phyloP scores from a whole-genome alignment of 768 basidiomycete species.

The Phlegmacium glaucopus region DNA sequence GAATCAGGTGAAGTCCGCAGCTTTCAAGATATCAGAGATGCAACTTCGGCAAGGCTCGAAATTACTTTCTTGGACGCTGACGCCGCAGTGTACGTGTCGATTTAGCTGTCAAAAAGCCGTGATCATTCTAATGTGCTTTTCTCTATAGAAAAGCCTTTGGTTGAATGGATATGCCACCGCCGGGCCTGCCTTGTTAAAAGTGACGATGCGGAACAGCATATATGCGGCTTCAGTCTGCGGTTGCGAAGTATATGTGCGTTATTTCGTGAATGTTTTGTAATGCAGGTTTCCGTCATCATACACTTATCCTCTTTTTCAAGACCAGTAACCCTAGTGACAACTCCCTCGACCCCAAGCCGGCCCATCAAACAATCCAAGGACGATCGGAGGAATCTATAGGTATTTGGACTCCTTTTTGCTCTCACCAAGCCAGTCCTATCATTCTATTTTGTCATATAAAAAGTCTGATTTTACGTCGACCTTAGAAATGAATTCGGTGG shows the following conservation, averaged over 20 bases:
- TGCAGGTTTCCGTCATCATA: slow-evolving; percentile 5
- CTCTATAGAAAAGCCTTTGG: slow-evolving; percentile 57
- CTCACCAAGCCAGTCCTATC: slow-evolving; percentile 57
- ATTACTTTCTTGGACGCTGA: slow-evolving; percentile 53
- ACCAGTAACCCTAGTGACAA: slow-evolving; percentile 5
- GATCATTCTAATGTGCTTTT: not conserved
- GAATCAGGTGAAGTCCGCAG: slow-evolving; percentile 47
- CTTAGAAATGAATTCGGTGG: slow-evolving; percentile 52
- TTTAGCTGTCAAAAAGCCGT: not conserved
- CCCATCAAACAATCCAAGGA: slow-evolving; percentile 26
- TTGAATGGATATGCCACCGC: slow-evolving; percentile 61
- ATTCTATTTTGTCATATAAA: not conserved
- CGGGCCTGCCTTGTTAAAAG: slow-evolving; percentile 56
- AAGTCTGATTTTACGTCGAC: not conserved
- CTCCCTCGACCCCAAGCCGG: slow-evolving; percentile 18
- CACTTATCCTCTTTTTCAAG: slow-evolving; percentile 5
- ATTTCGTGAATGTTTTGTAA: slow-evolving; percentile 9
- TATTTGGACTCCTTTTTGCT: slow-evolving; percentile 80
- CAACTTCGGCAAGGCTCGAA: slow-evolving; percentile 39
- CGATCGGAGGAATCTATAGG: slow-evolving; percentile 79
- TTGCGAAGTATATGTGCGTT: not conserved
- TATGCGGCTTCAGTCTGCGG: no score
- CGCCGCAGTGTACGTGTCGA: slow-evolving; percentile 43
- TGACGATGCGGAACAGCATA: no score
- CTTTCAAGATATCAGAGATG: slow-evolving; percentile 39